Conservation (phyloP, 2,329 filamentous ascomycete species). For the Stachybotrys elegans region DNA sequence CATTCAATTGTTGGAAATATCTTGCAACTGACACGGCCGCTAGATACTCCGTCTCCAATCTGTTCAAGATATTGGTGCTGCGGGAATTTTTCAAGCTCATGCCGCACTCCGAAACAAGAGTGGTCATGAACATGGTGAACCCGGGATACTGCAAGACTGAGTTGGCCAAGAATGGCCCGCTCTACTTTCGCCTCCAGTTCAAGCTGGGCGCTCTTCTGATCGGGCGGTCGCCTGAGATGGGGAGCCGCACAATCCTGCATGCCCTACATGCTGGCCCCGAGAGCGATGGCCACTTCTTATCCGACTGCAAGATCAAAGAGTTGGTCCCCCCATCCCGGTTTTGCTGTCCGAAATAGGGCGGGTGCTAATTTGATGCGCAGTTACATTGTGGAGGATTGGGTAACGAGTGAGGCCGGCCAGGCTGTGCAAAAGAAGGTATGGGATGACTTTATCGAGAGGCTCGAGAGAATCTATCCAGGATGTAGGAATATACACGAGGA, state of each 20-base stretch:
- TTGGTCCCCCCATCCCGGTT: too few relatives aligned
- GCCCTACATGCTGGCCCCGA: constrained; percentile 16
- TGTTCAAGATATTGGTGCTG: constrained; percentile 18
- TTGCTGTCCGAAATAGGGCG: too few relatives aligned
- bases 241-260: constrained; percentile 21
- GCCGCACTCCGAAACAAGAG: constrained; percentile 19
- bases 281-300: constrained; percentile 20
- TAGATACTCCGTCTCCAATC: constrained; percentile 21
- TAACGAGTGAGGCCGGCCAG: not conserved
- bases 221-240: constrained; percentile 19
- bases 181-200: not conserved
- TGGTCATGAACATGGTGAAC: constrained; percentile 24
- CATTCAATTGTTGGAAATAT: too few relatives aligned
- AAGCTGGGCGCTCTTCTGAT: constrained; percentile 1
- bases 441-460: not conserved
- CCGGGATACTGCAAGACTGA: constrained; percentile 23
- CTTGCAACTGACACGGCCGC: too few relatives aligned
- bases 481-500: too few relatives aligned
- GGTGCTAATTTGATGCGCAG: too few relatives aligned
- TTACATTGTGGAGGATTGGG: not conserved
- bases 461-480: not conserved
- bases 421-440: not conserved
- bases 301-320: constrained; percentile 20
- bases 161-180: constrained; percentile 4
- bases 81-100: constrained; percentile 20